These are phyloP conservation scores for Penicillium diatomitis DNA, from an alignment of 495 filamentous ascomycete genomes.

Conservation along the genomic window DNA sequence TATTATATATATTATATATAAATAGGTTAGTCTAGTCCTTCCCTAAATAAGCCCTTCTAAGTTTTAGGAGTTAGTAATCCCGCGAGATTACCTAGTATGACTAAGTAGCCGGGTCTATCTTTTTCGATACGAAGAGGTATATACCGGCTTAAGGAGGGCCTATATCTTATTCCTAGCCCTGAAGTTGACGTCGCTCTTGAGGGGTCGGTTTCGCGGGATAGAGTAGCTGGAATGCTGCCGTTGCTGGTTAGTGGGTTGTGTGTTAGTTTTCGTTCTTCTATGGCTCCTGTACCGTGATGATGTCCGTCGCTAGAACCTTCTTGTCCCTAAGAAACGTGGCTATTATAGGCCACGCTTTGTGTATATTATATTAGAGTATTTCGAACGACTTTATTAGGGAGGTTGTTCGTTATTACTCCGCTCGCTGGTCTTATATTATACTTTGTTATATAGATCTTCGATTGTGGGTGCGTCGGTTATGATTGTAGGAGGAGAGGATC, in stretches of 20 bases:
- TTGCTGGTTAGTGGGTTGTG: conserved; percentile 1
- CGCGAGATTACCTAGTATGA: not conserved
- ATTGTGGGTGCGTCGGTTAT: not conserved
- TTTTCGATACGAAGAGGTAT: conserved; percentile 4
- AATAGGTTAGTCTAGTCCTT: conserved; percentile 2
- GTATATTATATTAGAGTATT: conserved; percentile 6
- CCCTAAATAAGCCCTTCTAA: not conserved
- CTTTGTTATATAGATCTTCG: no score
- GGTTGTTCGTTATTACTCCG: no score
- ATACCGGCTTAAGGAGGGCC: not conserved
- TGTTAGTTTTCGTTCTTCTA: not conserved
- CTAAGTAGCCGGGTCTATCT: conserved; percentile 1
- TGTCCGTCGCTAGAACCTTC: not conserved
- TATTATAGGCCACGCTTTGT: conserved; percentile 3
- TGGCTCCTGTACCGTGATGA: conserved; percentile 1
- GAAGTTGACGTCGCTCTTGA: no score
- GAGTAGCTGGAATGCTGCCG: conserved; percentile 1
- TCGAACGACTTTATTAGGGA: no score
- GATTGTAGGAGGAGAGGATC: not conserved
- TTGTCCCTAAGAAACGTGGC: conserved; percentile 4
- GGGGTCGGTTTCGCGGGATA: not conserved
- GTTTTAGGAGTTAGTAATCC: conserved; percentile 3
- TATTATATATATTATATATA: conserved; percentile 9
- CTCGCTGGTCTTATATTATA: no score
- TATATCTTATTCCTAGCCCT: no score